phyloP scores from a whole-genome alignment of 2,329 filamentous ascomycete genomes.

The Niveomyces coronatus region DNA sequence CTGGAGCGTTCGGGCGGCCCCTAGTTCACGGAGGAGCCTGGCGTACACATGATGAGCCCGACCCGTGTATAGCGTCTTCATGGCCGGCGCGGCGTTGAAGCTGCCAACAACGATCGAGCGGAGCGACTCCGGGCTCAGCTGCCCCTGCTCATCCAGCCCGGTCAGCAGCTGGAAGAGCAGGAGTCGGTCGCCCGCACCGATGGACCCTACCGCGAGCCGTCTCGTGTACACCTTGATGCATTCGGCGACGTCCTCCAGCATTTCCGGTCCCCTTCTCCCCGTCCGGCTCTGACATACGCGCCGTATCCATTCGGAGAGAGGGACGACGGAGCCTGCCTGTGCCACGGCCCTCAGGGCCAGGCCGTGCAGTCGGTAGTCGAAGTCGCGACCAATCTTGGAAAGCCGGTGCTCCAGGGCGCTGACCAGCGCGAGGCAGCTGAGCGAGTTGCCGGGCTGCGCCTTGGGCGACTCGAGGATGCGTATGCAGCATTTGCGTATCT shows the following conservation, averaged over 20 bases:
- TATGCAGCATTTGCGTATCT: slow-evolving; percentile 1
- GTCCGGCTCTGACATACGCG: background rate
- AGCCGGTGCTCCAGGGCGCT: slow-evolving; percentile 1
- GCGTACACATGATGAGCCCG: slow-evolving; percentile 19
- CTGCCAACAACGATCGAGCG: slow-evolving; percentile 14
- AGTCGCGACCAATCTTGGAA: background rate
- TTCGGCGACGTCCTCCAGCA: slow-evolving; percentile 3
- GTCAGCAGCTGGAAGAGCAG: slow-evolving; percentile 20
- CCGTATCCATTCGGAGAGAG: slow-evolving; percentile 7
- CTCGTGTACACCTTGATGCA: slow-evolving; percentile 1
- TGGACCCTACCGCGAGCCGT: background rate
- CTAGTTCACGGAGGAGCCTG: slow-evolving; percentile 20
- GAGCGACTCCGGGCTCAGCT: slow-evolving; percentile 16
- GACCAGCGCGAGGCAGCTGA: slow-evolving; percentile 3
- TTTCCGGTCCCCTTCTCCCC: background rate
- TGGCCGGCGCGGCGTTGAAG: slow-evolving; percentile 1
- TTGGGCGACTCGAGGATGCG: background rate
- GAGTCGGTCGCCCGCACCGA: slow-evolving; percentile 12
- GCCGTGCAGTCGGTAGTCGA: slow-evolving; percentile 3
- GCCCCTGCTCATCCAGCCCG: slow-evolving; percentile 16
- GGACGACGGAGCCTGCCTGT: background rate
- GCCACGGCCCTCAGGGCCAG: slow-evolving; percentile 1
- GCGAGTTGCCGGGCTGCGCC: background rate
- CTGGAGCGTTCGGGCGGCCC: slow-evolving; percentile 21
- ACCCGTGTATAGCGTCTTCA: too few species aligned